A percentile compares a stretch with the other conserved stretches of the same genome.
Evolutionary conservation across 2,329 filamentous ascomycete species (phyloP).

Genomic region (Blastomyces silverae): DNA sequence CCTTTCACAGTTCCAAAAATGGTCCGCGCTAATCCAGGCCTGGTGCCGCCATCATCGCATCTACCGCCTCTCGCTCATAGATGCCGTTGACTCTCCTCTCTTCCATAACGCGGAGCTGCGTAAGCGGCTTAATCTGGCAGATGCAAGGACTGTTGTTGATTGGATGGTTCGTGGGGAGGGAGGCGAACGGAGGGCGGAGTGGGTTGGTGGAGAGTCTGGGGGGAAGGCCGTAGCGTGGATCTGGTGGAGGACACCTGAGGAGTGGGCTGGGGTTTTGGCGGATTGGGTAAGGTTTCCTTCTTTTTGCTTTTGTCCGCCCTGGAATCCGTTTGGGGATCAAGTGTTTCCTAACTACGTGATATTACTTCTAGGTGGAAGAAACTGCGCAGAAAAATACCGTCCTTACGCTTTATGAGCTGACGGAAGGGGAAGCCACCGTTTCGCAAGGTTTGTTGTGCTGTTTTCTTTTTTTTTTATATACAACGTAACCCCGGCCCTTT

Average conservation of each 20-base stretch:
- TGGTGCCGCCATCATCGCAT: slow-evolving; percentile 75
- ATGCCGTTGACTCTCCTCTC: slow-evolving; percentile 53
- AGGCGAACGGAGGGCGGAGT: slow-evolving; percentile 50
- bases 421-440: slow-evolving; percentile 72
- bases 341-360: neutral
- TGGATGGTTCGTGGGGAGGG: slow-evolving; percentile 51
- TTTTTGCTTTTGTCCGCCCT: neutral
- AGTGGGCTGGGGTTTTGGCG: slow-evolving; percentile 77
- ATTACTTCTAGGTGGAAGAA: slow-evolving; percentile 54
- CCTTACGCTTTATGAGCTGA: slow-evolving; percentile 85
- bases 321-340: neutral
- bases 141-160: slow-evolving; percentile 49
- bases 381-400: slow-evolving; percentile 86
- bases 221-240: slow-evolving; percentile 60
- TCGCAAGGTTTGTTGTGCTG: slow-evolving; percentile 52
- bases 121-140: slow-evolving; percentile 45
- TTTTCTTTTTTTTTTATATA: slow-evolving; percentile 10
- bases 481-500: neutral
- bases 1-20: slow-evolving; percentile 60
- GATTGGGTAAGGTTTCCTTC: slow-evolving; percentile 51
- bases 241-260: slow-evolving; percentile 79
- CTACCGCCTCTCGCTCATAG: slow-evolving; percentile 64
- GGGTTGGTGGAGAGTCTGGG: slow-evolving; percentile 44
- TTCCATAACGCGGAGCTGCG: slow-evolving; percentile 47
- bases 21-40: slow-evolving; percentile 74